Base-by-base conservation (phyloP, 768 basidiomycete species). In the Calocybe cyanea region DNA sequence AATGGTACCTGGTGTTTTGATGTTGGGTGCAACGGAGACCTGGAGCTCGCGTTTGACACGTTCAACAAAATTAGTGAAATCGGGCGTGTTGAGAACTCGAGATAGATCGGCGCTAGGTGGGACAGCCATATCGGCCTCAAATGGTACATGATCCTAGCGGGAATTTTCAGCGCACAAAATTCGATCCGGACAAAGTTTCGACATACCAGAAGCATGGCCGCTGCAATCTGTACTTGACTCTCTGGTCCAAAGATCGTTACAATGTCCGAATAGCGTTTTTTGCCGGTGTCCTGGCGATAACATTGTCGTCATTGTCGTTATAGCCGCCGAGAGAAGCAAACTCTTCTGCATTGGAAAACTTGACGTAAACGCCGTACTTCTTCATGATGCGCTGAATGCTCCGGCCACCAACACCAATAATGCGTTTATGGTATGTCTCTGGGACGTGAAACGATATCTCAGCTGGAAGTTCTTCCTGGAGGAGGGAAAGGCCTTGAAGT, bases 341-440 rank as follows among this genome's bases (percentile, higher is more conserved):
- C 63, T 98, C 95, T 56, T 98, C 95, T 9, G 92, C 92, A 63
- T 97, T 98, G 18, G 91, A 92, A 59, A 98, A 99, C 68, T 98
- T 98, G 66, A 99, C 95, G 67, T 97, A 98, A 17, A 97, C 95
- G n/a, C 95, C 95, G 54, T 87, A 96, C 63, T 95, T 92, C 73
- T 97, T 97, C 95, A 99, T 99, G 67, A 99, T 98, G 48, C 92
- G 82, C 65, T 98, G 95, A 49, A 99, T 97, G 66, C 92, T 98
- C 59, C 93, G 85, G 21, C 95, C 95, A 25, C 92, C 94, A 28
- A 97, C 94, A 49, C 95, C 95, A 54, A 99, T 99, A 63, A 99
- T 99, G 50, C 96, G 88, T 65, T 97, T 98, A 72, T 98, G 95
- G 63, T 97, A 98, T 37, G 84, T 83, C 67, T 99, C 95, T 24